Evolutionary conservation across 805 yeast species (phyloP).

Genomic region (Starmerella kuoi): DNA sequence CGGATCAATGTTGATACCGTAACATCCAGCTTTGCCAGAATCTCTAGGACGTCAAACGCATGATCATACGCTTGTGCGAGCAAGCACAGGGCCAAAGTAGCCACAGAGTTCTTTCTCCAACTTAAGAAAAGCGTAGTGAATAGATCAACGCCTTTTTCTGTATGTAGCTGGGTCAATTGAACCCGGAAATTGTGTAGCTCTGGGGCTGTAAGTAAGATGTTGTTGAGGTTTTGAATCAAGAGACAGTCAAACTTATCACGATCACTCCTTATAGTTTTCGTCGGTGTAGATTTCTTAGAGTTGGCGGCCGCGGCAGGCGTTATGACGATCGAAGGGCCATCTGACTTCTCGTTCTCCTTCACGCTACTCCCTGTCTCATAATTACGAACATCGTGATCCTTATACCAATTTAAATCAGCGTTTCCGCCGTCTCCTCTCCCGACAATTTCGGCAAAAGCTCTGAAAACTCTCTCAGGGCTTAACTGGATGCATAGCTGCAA

Average conservation of each 20-base stretch:
- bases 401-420: too few relatives aligned
- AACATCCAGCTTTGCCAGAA: slow-evolving; percentile 71
- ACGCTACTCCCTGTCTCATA: neutral
- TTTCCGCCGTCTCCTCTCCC: neutral
- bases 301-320: neutral
- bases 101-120: slow-evolving; percentile 88
- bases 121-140: slow-evolving; percentile 70
- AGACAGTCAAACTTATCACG: slow-evolving; percentile 61
- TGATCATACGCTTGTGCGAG: slow-evolving; percentile 80
- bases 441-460: slow-evolving; percentile 65
- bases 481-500: slow-evolving; percentile 71
- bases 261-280: slow-evolving; percentile 27
- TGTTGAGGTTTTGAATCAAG: slow-evolving; percentile 78
- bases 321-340: neutral
- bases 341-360: neutral
- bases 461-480: slow-evolving; percentile 71
- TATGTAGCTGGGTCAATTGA: slow-evolving; percentile 49
- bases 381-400: too few relatives aligned
- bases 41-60: slow-evolving; percentile 69
- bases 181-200: slow-evolving; percentile 62
- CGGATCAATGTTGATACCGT: slow-evolving; percentile 71
- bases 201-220: slow-evolving; percentile 72
- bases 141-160: slow-evolving; percentile 49
- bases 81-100: slow-evolving; percentile 73
- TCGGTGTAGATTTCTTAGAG: neutral